A percentile compares a stretch with the other conserved stretches of the same genome.
Conservation (phyloP, 768 basidiomycete genomes). For the Mycena rosella region DNA sequence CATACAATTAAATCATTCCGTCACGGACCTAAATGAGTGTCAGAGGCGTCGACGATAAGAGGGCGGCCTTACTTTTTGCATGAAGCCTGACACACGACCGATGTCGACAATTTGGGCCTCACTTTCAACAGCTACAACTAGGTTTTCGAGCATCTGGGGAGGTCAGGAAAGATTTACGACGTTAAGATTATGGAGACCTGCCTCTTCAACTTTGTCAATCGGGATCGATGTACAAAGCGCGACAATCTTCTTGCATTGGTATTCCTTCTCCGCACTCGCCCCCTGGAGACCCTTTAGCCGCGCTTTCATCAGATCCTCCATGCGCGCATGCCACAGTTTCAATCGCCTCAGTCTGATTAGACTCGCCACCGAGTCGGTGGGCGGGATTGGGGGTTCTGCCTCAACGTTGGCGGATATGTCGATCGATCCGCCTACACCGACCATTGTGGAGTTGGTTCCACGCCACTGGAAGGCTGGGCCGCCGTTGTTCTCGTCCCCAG, state of each 20-base stretch:
- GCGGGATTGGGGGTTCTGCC: slow-evolving; percentile 79
- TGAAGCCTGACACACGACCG: slow-evolving; percentile 88
- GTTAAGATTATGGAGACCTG: too few species aligned
- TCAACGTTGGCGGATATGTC: slow-evolving; percentile 76
- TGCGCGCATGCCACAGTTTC: slow-evolving; percentile 85
- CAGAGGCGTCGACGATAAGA: background rate
- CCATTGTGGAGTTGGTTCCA: slow-evolving; percentile 75
- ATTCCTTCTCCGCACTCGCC: slow-evolving; percentile 88
- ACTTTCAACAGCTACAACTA: slow-evolving; percentile 90
- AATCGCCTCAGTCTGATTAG: slow-evolving; percentile 82
- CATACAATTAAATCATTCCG: slow-evolving; percentile 63
- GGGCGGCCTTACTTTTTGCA: slow-evolving; percentile 78
- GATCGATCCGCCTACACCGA: slow-evolving; percentile 72
- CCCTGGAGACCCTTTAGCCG: slow-evolving; percentile 80
- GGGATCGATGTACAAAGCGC: slow-evolving; percentile 89
- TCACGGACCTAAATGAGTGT: slow-evolving; percentile 63
- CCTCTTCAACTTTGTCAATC: slow-evolving; percentile 90
- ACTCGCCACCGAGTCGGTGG: slow-evolving; percentile 66
- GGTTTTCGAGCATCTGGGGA: slow-evolving; percentile 82
- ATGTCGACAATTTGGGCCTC: slow-evolving; percentile 87
- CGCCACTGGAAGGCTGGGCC: slow-evolving; percentile 81
- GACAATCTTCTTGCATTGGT: slow-evolving; percentile 92
- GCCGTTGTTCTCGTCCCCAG: slow-evolving; percentile 44
- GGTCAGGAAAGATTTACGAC: too few species aligned
- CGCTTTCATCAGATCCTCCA: slow-evolving; percentile 79